A percentile compares a stretch with the other conserved stretches of the same genome.
Evolutionary conservation across 805 yeast species (phyloP).

Genomic region (Ogataea zsoltii): DNA sequence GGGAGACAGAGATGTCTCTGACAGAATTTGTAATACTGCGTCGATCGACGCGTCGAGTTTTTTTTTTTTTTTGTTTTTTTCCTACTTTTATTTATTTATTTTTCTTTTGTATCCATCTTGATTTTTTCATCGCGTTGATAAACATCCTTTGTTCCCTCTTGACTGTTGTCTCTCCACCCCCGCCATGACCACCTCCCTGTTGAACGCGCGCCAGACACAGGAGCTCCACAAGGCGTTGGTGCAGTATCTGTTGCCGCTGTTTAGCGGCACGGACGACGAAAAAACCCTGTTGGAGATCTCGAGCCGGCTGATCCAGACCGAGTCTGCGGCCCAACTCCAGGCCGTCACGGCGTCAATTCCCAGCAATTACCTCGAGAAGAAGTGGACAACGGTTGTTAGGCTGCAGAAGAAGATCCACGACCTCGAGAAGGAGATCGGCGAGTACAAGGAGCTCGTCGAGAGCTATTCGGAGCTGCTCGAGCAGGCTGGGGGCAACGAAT

Average conservation of each 20-base stretch:
- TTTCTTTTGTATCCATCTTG: neutral
- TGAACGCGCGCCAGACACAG: conserved; percentile 35
- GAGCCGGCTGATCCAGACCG: conserved; percentile 8
- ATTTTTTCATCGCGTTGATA: conserved; percentile 1
- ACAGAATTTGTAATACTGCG: no score
- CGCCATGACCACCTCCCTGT: conserved; percentile 16
- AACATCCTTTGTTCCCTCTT: neutral
- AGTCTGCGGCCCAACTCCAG: conserved; percentile 6
- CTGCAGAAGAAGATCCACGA: conserved; percentile 74
- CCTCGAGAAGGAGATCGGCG: conserved; percentile 58
- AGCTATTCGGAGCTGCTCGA: conserved; percentile 18
- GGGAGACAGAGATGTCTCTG: no score
- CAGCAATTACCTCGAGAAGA: conserved; percentile 54
- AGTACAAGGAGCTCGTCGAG: conserved; percentile 49
- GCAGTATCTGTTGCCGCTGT: conserved; percentile 31
- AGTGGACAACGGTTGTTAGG: conserved; percentile 85
- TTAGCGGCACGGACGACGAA: conserved; percentile 9
- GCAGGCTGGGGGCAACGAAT: conserved; percentile 9
- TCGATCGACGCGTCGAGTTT: conserved; percentile 9
- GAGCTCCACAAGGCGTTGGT: conserved; percentile 40
- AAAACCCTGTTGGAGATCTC: conserved; percentile 4
- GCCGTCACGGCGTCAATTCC: conserved; percentile 23
- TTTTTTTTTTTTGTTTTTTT: neutral
- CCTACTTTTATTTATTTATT: no score
- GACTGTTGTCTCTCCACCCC: neutral